A percentile compares a stretch with the other conserved stretches of the same genome.
phyloP scores from a whole-genome alignment of 2,329 filamentous ascomycete species.

The Xylariaceae sp. region DNA sequence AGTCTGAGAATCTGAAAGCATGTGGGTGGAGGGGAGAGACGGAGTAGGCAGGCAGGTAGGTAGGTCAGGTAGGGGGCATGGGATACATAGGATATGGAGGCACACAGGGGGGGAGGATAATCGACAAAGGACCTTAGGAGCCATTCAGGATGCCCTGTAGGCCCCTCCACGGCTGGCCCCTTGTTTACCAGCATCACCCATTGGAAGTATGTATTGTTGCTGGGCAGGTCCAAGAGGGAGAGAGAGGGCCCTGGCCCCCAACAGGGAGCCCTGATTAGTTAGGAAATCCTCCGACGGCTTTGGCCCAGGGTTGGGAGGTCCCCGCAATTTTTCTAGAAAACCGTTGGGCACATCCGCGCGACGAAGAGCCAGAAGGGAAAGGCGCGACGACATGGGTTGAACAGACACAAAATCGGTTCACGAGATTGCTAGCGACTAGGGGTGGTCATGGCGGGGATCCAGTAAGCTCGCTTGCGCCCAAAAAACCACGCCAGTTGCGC shows the following conservation, averaged over 20 bases:
- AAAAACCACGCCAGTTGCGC: slow-evolving; percentile 22
- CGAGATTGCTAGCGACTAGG: slow-evolving; percentile 41
- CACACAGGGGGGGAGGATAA: slow-evolving; percentile 23
- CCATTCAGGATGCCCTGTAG: slow-evolving; percentile 20
- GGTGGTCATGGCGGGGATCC: slow-evolving; percentile 27
- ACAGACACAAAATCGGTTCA: slow-evolving; percentile 38
- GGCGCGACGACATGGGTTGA: slow-evolving; percentile 30
- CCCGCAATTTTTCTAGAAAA: slow-evolving; percentile 42
- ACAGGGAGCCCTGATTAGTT: slow-evolving; percentile 38
- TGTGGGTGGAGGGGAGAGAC: slow-evolving; percentile 22
- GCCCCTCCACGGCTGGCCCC: slow-evolving; percentile 17
- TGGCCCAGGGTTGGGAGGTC: slow-evolving; percentile 31
- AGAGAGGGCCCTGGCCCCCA: slow-evolving; percentile 33
- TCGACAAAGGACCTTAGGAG: slow-evolving; percentile 4
- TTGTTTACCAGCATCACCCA: too few species aligned
- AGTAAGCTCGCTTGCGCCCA: slow-evolving; percentile 37
- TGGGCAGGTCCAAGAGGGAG: too few species aligned
- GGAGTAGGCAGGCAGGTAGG: slow-evolving; percentile 29
- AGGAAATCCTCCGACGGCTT: slow-evolving; percentile 42
- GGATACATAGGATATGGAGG: slow-evolving; percentile 27
- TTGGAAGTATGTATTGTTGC: too few species aligned
- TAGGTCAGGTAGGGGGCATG: slow-evolving; percentile 18
- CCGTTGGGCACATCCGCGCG: slow-evolving; percentile 42
- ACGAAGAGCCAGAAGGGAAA: slow-evolving; percentile 35
- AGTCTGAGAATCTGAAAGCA: slow-evolving; percentile 13